These are phyloP conservation scores for Mycena rosella DNA, from an alignment of 768 basidiomycete species.

Conservation along the genomic window DNA sequence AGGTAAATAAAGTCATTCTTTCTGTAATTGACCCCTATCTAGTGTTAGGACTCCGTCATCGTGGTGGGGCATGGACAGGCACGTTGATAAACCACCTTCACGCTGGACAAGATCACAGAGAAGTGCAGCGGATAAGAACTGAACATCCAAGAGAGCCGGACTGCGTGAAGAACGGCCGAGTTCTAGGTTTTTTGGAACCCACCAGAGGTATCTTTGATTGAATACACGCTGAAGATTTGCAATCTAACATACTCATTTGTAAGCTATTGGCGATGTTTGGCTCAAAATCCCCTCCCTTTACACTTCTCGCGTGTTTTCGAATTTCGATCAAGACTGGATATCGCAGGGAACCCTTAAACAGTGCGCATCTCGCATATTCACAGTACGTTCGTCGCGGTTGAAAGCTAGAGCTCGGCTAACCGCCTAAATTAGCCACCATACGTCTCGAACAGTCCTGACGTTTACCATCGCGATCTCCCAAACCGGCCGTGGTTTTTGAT, in stretches of 20 bases:
- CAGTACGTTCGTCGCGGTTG: conserved; percentile 29
- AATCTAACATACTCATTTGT: neutral
- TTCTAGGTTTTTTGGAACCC: conserved; percentile 69
- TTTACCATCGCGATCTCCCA: conserved; percentile 49
- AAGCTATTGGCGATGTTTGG: conserved; percentile 60
- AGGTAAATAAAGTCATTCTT: neutral
- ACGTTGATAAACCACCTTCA: conserved; percentile 59
- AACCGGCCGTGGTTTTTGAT: conserved; percentile 52
- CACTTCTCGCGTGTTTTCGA: conserved; percentile 53
- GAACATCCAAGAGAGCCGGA: conserved; percentile 68
- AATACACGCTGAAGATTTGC: conserved; percentile 13
- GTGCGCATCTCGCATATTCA: conserved; percentile 49
- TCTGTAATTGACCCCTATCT: conserved; percentile 32
- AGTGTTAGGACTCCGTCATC: conserved; percentile 53
- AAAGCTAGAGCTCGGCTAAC: neutral
- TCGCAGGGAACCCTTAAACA: conserved; percentile 46
- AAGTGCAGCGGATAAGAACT: conserved; percentile 57
- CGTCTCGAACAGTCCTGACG: conserved; percentile 58
- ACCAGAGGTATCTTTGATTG: conserved; percentile 60
- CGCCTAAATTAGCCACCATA: conserved; percentile 52
- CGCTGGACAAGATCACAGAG: conserved; percentile 54
- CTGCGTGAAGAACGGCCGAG: conserved; percentile 56
- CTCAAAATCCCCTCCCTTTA: conserved; percentile 60
- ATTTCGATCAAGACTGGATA: conserved; percentile 50
- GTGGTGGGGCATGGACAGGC: conserved; percentile 55